Conservation (phyloP, 306 rosid species). For the Cercis canadensis region DNA sequence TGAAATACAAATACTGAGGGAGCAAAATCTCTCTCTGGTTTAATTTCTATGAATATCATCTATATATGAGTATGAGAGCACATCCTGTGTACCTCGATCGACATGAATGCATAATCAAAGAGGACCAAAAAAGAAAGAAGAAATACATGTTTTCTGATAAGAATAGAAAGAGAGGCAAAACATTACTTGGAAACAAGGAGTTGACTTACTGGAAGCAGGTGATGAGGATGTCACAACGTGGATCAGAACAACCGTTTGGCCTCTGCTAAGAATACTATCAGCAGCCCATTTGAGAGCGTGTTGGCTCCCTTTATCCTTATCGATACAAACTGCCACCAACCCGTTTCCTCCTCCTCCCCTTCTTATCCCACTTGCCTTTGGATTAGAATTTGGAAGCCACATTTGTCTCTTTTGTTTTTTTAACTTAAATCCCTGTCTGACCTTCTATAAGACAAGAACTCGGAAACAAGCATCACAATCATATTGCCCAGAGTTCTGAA, state of each 20-base stretch:
- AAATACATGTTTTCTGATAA: not conserved
- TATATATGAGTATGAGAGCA: too few species aligned
- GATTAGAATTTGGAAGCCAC: conserved; percentile 54
- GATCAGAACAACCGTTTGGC: conserved; percentile 73
- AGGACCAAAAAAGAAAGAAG: too few species aligned
- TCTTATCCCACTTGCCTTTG: conserved; percentile 38
- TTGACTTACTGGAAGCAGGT: conserved; percentile 39
- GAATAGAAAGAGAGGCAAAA: not conserved
- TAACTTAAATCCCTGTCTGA: not conserved
- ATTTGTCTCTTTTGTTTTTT: conserved; percentile 32
- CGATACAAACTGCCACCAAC: conserved; percentile 79
- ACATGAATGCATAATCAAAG: too few species aligned
- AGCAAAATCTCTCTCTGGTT: too few species aligned
- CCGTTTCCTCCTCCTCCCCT: conserved; percentile 66
- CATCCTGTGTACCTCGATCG: too few species aligned
- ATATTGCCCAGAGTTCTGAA: not conserved
- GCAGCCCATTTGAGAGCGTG: conserved; percentile 87
- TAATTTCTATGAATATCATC: too few species aligned
- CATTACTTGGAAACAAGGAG: too few species aligned
- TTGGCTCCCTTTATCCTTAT: conserved; percentile 85
- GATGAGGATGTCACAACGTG: conserved; percentile 60
- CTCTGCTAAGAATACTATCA: conserved; percentile 64
- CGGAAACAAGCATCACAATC: not conserved
- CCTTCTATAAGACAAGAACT: not conserved
- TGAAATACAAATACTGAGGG: too few species aligned